Evolutionary conservation across 805 yeast species (phyloP).

Genomic region (Wickerhamiella hasegawae): DNA sequence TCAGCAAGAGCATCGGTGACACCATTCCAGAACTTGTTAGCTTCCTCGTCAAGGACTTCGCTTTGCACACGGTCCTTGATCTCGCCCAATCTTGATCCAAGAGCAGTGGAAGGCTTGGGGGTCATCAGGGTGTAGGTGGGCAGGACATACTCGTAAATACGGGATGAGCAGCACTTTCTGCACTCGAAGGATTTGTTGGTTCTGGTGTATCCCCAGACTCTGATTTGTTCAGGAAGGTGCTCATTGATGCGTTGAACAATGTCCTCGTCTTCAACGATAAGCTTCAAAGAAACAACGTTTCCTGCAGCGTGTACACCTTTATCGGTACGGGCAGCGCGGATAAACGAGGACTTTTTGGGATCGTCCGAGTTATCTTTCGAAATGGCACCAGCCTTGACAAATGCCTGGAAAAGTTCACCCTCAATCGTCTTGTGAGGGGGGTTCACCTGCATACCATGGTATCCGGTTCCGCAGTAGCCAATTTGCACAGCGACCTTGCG

Average conservation of each 20-base stretch:
- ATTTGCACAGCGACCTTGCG: conserved; percentile 77
- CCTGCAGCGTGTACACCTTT: conserved; percentile 98
- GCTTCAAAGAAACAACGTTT: conserved; percentile 67
- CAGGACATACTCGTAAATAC: conserved; percentile 83
- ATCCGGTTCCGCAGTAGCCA: conserved; percentile 94
- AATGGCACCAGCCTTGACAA: conserved; percentile 75
- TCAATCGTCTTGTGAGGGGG: conserved; percentile 83
- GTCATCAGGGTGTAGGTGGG: conserved; percentile 85
- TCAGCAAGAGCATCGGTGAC: conserved; percentile 26
- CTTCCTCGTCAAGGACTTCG: conserved; percentile 49
- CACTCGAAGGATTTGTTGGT: conserved; percentile 87
- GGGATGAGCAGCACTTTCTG: conserved; percentile 87
- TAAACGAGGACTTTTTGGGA: conserved; percentile 71
- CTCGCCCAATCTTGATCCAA: conserved; percentile 47
- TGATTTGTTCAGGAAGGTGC: conserved; percentile 65
- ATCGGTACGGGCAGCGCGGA: conserved; percentile 53
- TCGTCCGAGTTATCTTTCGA: conserved; percentile 77
- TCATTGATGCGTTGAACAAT: conserved; percentile 58
- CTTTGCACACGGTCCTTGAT: conserved; percentile 40
- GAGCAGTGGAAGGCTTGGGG: conserved; percentile 62
- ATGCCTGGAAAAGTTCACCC: conserved; percentile 71
- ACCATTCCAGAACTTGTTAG: conserved; percentile 54
- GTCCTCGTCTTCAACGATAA: conserved; percentile 70
- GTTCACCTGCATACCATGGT: conserved; percentile 89
- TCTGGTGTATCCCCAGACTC: conserved; percentile 86